Conservation (phyloP, 2,329 filamentous ascomycete genomes). For the Zymoseptoria ardabiliae region DNA sequence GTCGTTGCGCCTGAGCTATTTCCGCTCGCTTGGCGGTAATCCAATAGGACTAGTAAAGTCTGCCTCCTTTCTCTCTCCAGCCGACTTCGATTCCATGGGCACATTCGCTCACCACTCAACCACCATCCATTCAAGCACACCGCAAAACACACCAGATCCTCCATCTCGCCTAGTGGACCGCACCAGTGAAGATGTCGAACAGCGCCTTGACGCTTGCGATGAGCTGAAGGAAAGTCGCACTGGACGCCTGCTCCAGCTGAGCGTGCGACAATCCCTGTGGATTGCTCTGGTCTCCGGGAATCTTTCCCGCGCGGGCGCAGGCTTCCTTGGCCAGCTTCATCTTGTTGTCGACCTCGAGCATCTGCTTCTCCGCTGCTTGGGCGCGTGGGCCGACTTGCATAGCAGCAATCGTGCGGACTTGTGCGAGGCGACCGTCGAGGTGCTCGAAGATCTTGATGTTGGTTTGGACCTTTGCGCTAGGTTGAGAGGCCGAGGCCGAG, state of each 20-base stretch:
- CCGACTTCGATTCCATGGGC: too few species aligned
- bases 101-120: background rate
- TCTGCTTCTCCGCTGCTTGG: background rate
- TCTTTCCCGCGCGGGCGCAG: background rate
- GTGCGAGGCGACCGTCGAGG: background rate
- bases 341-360: background rate
- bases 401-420: background rate
- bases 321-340: background rate
- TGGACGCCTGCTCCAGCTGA: background rate
- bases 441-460: background rate
- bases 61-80: too few species aligned
- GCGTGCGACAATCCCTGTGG: background rate
- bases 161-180: background rate
- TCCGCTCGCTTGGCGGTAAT: too few species aligned
- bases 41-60: too few species aligned
- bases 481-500: background rate
- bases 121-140: background rate
- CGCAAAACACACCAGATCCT: background rate
- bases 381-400: background rate
- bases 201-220: background rate
- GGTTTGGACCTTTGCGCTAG: background rate
- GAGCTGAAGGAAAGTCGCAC: background rate
- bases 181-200: background rate
- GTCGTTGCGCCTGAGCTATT: too few species aligned
- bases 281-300: background rate